Base-by-base conservation (phyloP, 768 basidiomycete genomes). In the Suillus placidus region DNA sequence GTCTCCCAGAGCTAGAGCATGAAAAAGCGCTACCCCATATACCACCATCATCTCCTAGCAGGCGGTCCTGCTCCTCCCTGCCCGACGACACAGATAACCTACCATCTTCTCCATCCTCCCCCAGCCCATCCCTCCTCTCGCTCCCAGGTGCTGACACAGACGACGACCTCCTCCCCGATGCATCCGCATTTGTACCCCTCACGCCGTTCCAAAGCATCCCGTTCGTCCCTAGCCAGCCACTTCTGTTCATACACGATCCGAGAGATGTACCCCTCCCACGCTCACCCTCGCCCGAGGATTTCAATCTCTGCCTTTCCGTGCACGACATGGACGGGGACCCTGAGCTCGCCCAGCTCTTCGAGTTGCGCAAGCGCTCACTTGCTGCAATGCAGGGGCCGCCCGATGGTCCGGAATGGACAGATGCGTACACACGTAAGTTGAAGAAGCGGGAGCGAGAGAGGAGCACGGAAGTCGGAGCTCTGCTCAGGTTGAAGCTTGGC, bases 401-500 rank as follows among this genome's bases (percentile, higher is more conserved):
- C 65, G 69, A 73, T 64, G 77, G 79, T 40, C 77, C 77, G 66
- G 85, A 83, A 69, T 42, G 57, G 8, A n/a, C 23, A 40, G 57
- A 58, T 2, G 2, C 38, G 3, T 40, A 38, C 23, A 82, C 81
- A 62, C 76, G 81, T 68, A 81, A 77, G 66, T 12, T 40, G 23
- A 72, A 63, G 67, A 86, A 85, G 73, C 76, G 79, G 60, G 84
- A 85, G 69, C 83, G 83, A 69, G 88, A 87, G 74, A 77, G 82
- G 47, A 80, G 81, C 30, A 81, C 82, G 67, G 88, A 90, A 77
- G 75, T 89, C 13, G 81, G 82, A 10, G 79, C 84, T 40, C 77
- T 89, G 66, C 74, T 90, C 67, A 79, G 85, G 70, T 72, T 89
- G 67, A 89, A 89, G 76, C 70, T 87, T 67, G 78, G 73, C 26